These are phyloP conservation scores for Hondaea fermentalgiana DNA, from an alignment of 108 stramenopile species.

Conservation along the genomic window DNA sequence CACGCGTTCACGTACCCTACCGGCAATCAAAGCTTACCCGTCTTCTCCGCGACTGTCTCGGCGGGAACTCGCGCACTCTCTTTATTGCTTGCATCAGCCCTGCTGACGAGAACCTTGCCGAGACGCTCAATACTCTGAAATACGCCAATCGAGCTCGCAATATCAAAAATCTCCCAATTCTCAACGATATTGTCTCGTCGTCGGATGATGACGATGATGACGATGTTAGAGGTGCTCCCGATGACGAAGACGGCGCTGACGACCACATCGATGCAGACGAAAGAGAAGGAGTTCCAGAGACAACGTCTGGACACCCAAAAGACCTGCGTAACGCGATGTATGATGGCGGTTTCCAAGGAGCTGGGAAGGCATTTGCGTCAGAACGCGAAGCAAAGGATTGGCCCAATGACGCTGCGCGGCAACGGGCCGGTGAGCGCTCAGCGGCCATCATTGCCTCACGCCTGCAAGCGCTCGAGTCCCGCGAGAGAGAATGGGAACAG, in stretches of 20 bases:
- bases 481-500: background rate
- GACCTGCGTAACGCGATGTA: no score
- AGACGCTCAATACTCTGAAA: constrained; percentile 74
- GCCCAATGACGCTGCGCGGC: no score
- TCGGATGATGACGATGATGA: background rate
- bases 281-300: no score
- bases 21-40: constrained; percentile 37
- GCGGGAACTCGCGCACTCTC: constrained; percentile 19
- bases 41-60: constrained; percentile 22
- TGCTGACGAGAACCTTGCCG: constrained; percentile 57
- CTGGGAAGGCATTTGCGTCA: no score
- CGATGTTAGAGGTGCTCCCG: background rate
- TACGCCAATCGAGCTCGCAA: constrained; percentile 90
- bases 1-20: constrained; percentile 21
- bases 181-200: background rate
- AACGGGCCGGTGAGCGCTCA: no score
- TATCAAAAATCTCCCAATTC: constrained; percentile 44
- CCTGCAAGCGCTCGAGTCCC: background rate
- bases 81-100: constrained; percentile 7
- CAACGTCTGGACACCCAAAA: no score
- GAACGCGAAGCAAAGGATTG: no score
- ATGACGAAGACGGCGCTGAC: no score
- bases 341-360: no score
- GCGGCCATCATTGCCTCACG: background rate
- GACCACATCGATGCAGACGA: no score